Evolutionary conservation across 2,329 filamentous ascomycete species (phyloP), one percentile per base, ranked within the genome.

Genomic region (Zarea fungicola): DNA sequence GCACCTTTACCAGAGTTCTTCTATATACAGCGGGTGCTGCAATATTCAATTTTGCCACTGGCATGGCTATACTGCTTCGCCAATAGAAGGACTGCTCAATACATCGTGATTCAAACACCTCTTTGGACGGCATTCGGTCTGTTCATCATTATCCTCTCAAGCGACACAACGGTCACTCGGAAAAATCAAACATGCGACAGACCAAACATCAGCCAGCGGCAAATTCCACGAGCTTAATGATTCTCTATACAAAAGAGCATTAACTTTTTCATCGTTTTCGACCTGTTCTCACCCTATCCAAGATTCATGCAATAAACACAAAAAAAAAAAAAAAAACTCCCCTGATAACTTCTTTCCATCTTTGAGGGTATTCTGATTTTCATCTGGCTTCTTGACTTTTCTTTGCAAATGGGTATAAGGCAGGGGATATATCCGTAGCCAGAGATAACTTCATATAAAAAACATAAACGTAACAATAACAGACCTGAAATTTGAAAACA

Each of bases 341-440:
- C 16, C 31, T n/a, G 16, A 42, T 26, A 44, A 41, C 48, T 44
- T 42, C 41, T 28, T 28, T 45, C 42, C 40, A 50, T 45, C 48
- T 42, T 16, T 19, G 35, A n/a, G 48, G 47, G 48, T 50, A 50
- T 50, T 45, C 31, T 50, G 26, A 42, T 50, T 45, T 50, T 45
- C 42, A 41, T 45, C 40, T 41, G 26, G 29, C 48, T 44, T 42
- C 19, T 32, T 26, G 34, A 25, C 41, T 50, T 50, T 50, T 45
- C 28, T 40, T 35, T 50, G 48, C 48, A 45, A 50, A 41, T 44
- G 51, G 51, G 51, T 53, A 53, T 53, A 52, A 39, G 42, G 42
- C 48, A 32, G 35, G 40, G 51, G 47, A 39, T 18, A 34, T 21
- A 41, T 48, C 46, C 46, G 14, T 40, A 50, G 35, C 46, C 44